Evolutionary conservation across 805 yeast species (phyloP).

Genomic region (Yamadazyma ubonensis): DNA sequence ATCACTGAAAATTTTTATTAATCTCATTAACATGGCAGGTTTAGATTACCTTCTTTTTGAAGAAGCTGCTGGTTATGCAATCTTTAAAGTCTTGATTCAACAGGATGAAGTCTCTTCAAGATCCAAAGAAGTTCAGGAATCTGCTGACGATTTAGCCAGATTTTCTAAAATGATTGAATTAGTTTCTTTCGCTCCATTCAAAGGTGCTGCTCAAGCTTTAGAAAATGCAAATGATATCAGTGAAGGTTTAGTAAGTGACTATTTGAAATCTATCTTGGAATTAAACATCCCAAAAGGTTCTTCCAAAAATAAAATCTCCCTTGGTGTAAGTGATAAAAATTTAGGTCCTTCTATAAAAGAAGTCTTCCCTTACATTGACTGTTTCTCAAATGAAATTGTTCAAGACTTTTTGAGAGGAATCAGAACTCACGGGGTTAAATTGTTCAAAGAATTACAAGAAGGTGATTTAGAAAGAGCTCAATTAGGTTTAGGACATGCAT

Average conservation of each 20-base stretch:
- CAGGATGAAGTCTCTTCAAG: conserved; percentile 93
- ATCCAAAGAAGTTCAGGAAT: conserved; percentile 90
- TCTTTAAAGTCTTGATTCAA: conserved; percentile 89
- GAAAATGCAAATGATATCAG: conserved; percentile 98
- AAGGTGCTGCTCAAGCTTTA: conserved; percentile 98
- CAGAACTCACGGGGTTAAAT: conserved; percentile 84
- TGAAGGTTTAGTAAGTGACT: conserved; percentile 94
- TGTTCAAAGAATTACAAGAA: conserved; percentile 85
- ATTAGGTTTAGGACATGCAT: conserved; percentile 98
- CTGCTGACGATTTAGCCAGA: conserved; percentile 77
- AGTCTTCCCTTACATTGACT: conserved; percentile 81
- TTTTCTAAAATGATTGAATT: conserved; percentile 92
- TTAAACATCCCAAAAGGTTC: conserved; percentile 82
- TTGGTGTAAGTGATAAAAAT: conserved; percentile 93
- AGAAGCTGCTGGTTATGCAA: conserved; percentile 98
- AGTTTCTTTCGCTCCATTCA: conserved; percentile 95
- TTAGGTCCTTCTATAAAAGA: conserved; percentile 97
- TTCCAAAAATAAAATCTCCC: conserved; percentile 61
- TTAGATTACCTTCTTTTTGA: conserved; percentile 91
- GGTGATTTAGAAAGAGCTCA: conserved; percentile 98
- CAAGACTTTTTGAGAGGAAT: conserved; percentile 96
- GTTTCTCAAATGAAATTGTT: conserved; percentile 85
- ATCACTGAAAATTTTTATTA: conserved; percentile 11
- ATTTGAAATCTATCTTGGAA: conserved; percentile 84
- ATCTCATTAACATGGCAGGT: conserved; percentile 50